Evolutionary conservation across 2,329 filamentous ascomycete species (phyloP).

Genomic region (Fusarium illudens): DNA sequence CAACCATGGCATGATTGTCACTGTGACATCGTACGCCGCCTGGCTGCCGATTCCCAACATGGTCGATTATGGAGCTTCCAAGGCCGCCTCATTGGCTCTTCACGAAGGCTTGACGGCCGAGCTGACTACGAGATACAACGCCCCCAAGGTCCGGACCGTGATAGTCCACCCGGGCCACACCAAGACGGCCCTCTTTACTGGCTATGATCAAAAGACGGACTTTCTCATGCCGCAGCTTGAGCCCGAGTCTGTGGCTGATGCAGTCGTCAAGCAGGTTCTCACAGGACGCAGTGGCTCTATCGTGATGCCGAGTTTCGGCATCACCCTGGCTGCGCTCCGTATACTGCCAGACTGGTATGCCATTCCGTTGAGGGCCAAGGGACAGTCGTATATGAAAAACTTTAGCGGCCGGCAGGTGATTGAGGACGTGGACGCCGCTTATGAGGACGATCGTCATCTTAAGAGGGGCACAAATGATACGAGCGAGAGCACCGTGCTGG

Average conservation of each 20-base stretch:
- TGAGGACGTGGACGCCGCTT: conserved; percentile 53
- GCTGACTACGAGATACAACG: conserved; percentile 66
- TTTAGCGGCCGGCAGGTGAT: conserved; percentile 60
- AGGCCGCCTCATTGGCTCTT: conserved; percentile 72
- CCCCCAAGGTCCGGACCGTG: conserved; percentile 71
- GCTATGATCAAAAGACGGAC: conserved; percentile 64
- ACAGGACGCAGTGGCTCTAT: conserved; percentile 58
- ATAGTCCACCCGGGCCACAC: conserved; percentile 64
- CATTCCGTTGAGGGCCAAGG: conserved; percentile 57
- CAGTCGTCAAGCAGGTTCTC: conserved; percentile 59
- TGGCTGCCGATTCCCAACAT: conserved; percentile 69
- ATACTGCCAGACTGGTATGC: conserved; percentile 71
- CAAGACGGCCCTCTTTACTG: conserved; percentile 47
- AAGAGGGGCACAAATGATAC: conserved; percentile 36
- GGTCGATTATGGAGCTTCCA: conserved; percentile 73
- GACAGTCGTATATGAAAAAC: conserved; percentile 52
- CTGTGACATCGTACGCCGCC: conserved; percentile 70
- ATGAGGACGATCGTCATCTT: conserved; percentile 36
- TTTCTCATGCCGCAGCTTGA: conserved; percentile 48
- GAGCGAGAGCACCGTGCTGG: conserved; percentile 51
- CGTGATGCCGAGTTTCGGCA: conserved; percentile 55
- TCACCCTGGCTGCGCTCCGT: conserved; percentile 54
- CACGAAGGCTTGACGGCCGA: conserved; percentile 72
- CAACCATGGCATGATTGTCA: conserved; percentile 79
- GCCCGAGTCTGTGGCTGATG: conserved; percentile 54